Evolutionary conservation across 305 asterid species (phyloP).

Genomic region (Plantago lanceolata): DNA sequence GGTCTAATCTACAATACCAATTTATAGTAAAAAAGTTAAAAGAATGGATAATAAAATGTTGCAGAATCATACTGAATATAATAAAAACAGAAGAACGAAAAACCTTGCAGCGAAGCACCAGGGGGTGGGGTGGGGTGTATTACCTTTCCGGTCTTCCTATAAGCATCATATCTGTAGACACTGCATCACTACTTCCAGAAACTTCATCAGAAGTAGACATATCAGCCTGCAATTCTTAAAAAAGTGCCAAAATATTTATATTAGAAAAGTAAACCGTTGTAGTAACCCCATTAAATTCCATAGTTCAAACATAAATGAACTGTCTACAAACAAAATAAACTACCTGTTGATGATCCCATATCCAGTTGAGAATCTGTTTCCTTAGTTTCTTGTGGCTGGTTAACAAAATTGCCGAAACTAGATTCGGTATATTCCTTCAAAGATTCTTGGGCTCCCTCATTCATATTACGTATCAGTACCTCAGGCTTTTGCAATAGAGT

Average conservation of each 20-base stretch:
- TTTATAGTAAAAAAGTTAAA: slow-evolving; percentile 22
- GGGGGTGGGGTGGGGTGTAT: slow-evolving; percentile 1
- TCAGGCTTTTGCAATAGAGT: slow-evolving; percentile 45
- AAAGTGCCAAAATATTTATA: slow-evolving; percentile 31
- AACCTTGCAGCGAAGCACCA: slow-evolving; percentile 3
- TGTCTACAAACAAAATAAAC: slow-evolving; percentile 22
- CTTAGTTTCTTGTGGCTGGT: slow-evolving; percentile 25
- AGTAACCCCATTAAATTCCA: no score
- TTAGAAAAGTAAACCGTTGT: slow-evolving; percentile 26
- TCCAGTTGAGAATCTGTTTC: slow-evolving; percentile 31
- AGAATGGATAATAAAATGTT: slow-evolving; percentile 11
- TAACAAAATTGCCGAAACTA: slow-evolving; percentile 23
- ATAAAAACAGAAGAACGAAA: not conserved
- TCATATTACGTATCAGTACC: slow-evolving; percentile 25
- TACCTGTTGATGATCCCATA: slow-evolving; percentile 53
- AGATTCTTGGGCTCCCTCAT: slow-evolving; percentile 34
- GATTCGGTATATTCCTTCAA: slow-evolving; percentile 28
- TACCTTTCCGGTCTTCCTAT: slow-evolving; percentile 78
- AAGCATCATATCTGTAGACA: slow-evolving; percentile 43
- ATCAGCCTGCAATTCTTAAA: slow-evolving; percentile 67
- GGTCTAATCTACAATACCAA: slow-evolving; percentile 58
- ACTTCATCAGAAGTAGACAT: slow-evolving; percentile 31
- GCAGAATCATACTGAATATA: not conserved
- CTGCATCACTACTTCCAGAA: slow-evolving; percentile 29
- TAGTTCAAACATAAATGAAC: slow-evolving; percentile 19